Evolutionary conservation across 164 flowering plant genomes (phyloP).

Genomic region (Berberis thunbergii): DNA sequence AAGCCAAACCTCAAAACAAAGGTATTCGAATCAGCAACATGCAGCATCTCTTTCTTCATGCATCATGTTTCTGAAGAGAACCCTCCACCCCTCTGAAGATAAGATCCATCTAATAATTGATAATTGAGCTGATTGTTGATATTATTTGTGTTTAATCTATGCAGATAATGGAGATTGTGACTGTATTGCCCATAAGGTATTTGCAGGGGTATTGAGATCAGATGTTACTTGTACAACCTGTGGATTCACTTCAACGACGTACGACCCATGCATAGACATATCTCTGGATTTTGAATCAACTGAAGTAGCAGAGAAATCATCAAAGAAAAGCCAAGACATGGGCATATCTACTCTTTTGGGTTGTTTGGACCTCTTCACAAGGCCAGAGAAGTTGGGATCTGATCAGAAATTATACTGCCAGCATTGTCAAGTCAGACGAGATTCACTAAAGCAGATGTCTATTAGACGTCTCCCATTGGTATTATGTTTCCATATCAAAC

Average conservation of each 20-base stretch:
- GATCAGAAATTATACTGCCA: constrained; percentile 64
- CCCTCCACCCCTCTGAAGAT: no score
- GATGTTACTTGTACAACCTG: constrained; percentile 59
- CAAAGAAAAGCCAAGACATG: constrained; percentile 18
- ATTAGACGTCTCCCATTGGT: constrained; percentile 49
- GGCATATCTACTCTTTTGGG: constrained; percentile 49
- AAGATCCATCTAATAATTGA: no score
- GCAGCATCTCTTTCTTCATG: no score
- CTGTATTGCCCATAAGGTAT: constrained; percentile 54
- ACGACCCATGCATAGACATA: constrained; percentile 59
- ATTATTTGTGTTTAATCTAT: no score
- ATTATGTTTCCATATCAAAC: constrained; percentile 52
- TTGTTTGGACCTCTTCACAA: constrained; percentile 63
- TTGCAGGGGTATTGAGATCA: constrained; percentile 57
- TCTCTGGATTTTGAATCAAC: constrained; percentile 42
- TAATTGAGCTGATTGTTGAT: no score
- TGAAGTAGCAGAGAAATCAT: constrained; percentile 15
- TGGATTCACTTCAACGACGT: constrained; percentile 60
- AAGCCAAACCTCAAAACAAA: constrained; percentile 20
- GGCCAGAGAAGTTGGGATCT: constrained; percentile 59
- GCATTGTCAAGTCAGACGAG: constrained; percentile 40
- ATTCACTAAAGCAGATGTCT: constrained; percentile 62
- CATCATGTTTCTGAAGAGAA: no score
- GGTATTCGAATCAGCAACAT: constrained; percentile 11
- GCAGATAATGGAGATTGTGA: constrained; percentile 47